Evolutionary conservation across 257 asterid genomes (phyloP), one percentile per base, ranked within the genome.

Genomic region (Plantago elongata): DNA sequence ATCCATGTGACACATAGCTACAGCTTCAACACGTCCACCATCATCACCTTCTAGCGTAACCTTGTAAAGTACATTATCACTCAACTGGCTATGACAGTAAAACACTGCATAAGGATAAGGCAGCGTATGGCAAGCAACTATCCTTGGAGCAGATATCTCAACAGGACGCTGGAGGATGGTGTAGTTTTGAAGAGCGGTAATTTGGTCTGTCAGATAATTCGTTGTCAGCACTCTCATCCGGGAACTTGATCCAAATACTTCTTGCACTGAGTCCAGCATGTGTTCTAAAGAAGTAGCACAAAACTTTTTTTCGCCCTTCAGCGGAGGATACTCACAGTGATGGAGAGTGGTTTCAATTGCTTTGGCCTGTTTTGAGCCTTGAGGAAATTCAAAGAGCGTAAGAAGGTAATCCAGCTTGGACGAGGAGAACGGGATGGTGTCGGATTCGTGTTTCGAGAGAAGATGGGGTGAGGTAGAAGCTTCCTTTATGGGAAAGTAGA

Each of bases 21-120:
- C 74, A 13, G 96, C 95, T 3, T 83, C 94, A 16, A 88, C 81
- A 22, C 73, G 67, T 2, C 75, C 85, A 5, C 90, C 95, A 14
- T 84, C 84, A 4, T 87, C 94, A 1, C 95, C 95, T 2, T 37
- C 67, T 60, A 90, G 62, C 64, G 44, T 3, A 44, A 84, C 85
- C 82, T 68, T 84, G 60, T 80, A 78, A 43, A 88, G 63, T 75
- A 76, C 77, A 54, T 65, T 78, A 40, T 81, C 88, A 3, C 85
- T 70, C 4, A 62, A 76, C 68, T 88, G 94, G 29, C 85, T 57
- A 13, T 91, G 97, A 40, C 98, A 86, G 65, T 88, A 91, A 61
- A 77, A 82, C 5, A 91, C 95, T 7, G 89, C 84, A 61, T 91
- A 88, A 2, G 98, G 97, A 62, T 91, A 91, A 66, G 98, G 90